These are phyloP conservation scores for Hemisphaericaspora xylofermentans DNA, from an alignment of 1,139 yeast genomes.

Conservation along the genomic window DNA sequence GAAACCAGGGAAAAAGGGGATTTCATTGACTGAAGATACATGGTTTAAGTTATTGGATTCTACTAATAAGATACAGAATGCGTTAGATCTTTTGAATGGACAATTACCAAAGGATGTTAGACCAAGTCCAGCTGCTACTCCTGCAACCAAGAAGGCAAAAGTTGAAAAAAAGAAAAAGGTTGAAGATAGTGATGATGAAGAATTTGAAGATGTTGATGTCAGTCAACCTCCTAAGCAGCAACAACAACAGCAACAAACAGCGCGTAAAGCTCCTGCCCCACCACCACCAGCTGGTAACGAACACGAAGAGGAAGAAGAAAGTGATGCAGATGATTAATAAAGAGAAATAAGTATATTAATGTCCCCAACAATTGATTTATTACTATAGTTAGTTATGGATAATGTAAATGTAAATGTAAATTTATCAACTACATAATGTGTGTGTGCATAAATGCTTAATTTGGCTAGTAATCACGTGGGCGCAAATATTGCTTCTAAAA, in stretches of 20 bases:
- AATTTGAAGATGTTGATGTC: constrained; percentile 6
- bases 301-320: constrained; percentile 13
- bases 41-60: constrained; percentile 59
- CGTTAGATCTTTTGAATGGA: constrained; percentile 51
- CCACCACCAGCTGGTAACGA: constrained; percentile 3
- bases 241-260: constrained; percentile 1
- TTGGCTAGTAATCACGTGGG: too few species aligned
- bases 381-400: too few species aligned
- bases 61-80: constrained; percentile 57
- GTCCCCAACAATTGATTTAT: too few species aligned
- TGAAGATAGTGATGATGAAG: constrained; percentile 5
- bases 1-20: constrained; percentile 84
- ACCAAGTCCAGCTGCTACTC: constrained; percentile 6
- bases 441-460: too few species aligned
- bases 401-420: too few species aligned
- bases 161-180: constrained; percentile 14
- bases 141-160: constrained; percentile 9
- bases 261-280: constrained; percentile 3
- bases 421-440: too few species aligned
- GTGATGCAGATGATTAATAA: constrained; percentile 14
- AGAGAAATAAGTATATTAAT: too few species aligned
- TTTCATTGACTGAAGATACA: constrained; percentile 68
- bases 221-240: background rate
- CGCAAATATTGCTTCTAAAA: too few species aligned
- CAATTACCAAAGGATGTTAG: constrained; percentile 1